phyloP scores from a whole-genome alignment of 306 rosid species.

The Purshia tridentata region DNA sequence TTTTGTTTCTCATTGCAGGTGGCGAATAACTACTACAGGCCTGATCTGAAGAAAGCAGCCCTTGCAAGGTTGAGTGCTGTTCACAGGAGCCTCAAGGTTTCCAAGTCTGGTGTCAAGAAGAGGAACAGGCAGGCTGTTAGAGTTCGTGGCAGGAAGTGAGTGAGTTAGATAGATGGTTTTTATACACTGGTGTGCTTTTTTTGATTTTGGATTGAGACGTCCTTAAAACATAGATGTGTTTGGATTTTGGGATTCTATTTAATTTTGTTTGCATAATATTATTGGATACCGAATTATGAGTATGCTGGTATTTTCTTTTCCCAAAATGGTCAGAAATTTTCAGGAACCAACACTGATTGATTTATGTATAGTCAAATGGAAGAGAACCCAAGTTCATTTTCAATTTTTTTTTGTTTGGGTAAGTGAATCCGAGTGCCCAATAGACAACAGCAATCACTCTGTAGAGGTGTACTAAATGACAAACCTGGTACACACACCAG shows the following conservation, averaged over 20 bases:
- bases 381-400: too few relatives aligned
- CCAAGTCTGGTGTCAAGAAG: slow-evolving; percentile 93
- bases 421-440: not conserved
- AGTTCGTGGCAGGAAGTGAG: slow-evolving; percentile 39
- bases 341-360: not conserved
- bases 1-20: slow-evolving; percentile 38
- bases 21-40: slow-evolving; percentile 68
- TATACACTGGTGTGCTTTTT: slow-evolving; percentile 19
- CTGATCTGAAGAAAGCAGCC: slow-evolving; percentile 81
- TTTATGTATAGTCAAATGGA: too few relatives aligned
- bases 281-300: slow-evolving; percentile 1
- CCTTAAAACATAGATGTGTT: not conserved
- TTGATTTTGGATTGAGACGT: not conserved
- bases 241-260: not conserved
- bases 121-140: slow-evolving; percentile 74
- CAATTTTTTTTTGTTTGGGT: too few relatives aligned
- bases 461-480: not conserved
- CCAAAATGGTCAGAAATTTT: not conserved
- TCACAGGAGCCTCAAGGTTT: slow-evolving; percentile 76
- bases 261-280: not conserved
- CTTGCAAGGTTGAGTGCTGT: slow-evolving; percentile 92
- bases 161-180: not conserved
- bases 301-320: not conserved
- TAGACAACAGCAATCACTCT: not conserved
- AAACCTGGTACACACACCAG: too few relatives aligned